Conservation (phyloP, 2,329 filamentous ascomycete genomes). For the Macrophomina phaseolina region DNA sequence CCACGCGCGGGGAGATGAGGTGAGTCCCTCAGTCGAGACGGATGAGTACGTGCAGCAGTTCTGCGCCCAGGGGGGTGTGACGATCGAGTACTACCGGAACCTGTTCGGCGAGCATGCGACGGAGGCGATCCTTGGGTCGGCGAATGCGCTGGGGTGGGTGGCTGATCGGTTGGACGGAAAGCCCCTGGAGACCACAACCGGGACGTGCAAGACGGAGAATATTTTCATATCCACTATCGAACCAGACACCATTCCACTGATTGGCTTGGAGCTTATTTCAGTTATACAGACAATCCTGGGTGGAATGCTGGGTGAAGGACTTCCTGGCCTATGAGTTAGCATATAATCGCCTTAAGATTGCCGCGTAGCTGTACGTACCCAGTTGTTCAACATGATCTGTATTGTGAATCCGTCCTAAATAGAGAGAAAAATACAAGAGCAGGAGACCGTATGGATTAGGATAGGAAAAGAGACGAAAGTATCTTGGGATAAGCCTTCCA, state of each 20-base stretch:
- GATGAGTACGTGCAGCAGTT: conserved; percentile 36
- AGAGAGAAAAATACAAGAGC: too few relatives aligned
- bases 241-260: not conserved
- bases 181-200: not conserved
- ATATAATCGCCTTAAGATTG: not conserved
- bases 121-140: conserved; percentile 29
- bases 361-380: too few relatives aligned
- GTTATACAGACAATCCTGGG: not conserved
- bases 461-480: too few relatives aligned
- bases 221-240: not conserved
- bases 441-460: too few relatives aligned
- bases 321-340: not conserved
- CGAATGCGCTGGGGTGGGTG: conserved; percentile 30
- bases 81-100: conserved; percentile 37
- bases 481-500: not conserved
- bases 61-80: conserved; percentile 33
- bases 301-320: not conserved
- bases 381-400: too few relatives aligned
- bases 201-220: not conserved
- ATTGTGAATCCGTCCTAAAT: too few relatives aligned
- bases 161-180: conserved; percentile 26
- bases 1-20: conserved; percentile 40
- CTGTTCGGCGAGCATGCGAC: conserved; percentile 35
- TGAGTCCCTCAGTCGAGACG: conserved; percentile 36
- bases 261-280: not conserved